Base-by-base conservation (phyloP, 2,329 filamentous ascomycete genomes). In the Fusarium mangiferae region DNA sequence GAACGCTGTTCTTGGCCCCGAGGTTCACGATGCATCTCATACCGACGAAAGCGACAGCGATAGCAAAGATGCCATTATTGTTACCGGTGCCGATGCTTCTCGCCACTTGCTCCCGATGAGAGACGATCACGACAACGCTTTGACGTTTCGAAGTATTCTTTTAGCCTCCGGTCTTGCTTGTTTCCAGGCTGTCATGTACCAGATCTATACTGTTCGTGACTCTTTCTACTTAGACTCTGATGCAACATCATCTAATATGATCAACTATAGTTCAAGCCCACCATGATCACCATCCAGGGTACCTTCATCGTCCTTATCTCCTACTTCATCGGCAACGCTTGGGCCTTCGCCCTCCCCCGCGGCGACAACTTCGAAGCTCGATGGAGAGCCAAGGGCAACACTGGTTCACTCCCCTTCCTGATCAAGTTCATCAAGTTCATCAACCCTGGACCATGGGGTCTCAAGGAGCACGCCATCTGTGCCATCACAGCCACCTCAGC, bases 241-340 rank as follows among this genome's bases (percentile, higher is more conserved):
- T 13, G 24, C 0, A 3, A 13, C 11, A 18, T 7, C 10, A 9
- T 26, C 70, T 75, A 22, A 77, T 33, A 24, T 14, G 6, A 52
- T 10, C 5, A 7, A 22, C 13, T 39, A 18, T 46, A 88, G 86
- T 89, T 87, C 78, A 89, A 89, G 83, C 87, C 87, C 0, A 89
- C 87, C 2, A 6, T 42, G 2, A 77, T 87, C 41, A 82, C 81
- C 7, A 86, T 89, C 24, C 82, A 83, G 22, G 87, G 87, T 42
- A 89, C 87, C 0, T 90, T 89, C 62, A 88, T 89, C 58, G 87
- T 89, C 10, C 83, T 90, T 45, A 88, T 90, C 51, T 85, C 86
- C 18, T 89, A 89, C 79, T 89, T 90, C 55, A 56, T 85, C 5
- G 88, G 88, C 14, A 87, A 80, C n/a, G 80, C 75, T 9, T 80